Base-by-base conservation (phyloP, 257 asterid genomes). In the Solanum rostratum region DNA sequence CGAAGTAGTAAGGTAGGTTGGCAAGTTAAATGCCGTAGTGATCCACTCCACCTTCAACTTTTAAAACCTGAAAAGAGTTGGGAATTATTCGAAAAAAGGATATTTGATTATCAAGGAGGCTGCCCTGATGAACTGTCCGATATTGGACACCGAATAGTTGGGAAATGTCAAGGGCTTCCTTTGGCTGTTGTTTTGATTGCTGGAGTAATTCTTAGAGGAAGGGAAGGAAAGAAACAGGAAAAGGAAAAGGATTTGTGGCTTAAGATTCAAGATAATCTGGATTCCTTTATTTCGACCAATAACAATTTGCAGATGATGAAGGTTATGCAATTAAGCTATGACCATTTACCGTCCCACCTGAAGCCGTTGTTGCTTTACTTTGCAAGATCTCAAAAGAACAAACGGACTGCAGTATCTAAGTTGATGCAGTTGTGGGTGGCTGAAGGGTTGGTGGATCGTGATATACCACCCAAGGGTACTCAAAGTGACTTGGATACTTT, bases 351-450 rank as follows among this genome's bases (percentile, higher is more conserved):
- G 12, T 49, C 14, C 16, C 85, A 82, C 19, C 62, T 89, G 70
- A 88, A 80, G 84, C 89, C 86, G 13, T 83, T 88, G 29, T 88
- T 89, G 62, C 92, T 89, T 59, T 89, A 89, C 55, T 85, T 89
- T 24, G 87, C 69, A 39, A 82, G 76, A 19, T 88, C 59, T 83
- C 54, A 14, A 13, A 81, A 83, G 65, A 50, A 20, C n/a, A 46
- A 15, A 45, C 73, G 85, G 79, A 89, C 88, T 49, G 63, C 84
- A 20, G 86, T 59, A 0, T 6, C 29, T 16, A 43, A 83, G 81
- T 80, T 87, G 86, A 78, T 37, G 20, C 73, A 73, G 4, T 33
- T 84, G 13, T 87, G 87, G 91, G 66, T 87, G 3, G 88, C 91
- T 0, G 90, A 88, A 84, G 92, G 92, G 13, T 87, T 86, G 18